Base-by-base conservation (phyloP, 1,139 yeast genomes). In the Yamadazyma sp. region DNA sequence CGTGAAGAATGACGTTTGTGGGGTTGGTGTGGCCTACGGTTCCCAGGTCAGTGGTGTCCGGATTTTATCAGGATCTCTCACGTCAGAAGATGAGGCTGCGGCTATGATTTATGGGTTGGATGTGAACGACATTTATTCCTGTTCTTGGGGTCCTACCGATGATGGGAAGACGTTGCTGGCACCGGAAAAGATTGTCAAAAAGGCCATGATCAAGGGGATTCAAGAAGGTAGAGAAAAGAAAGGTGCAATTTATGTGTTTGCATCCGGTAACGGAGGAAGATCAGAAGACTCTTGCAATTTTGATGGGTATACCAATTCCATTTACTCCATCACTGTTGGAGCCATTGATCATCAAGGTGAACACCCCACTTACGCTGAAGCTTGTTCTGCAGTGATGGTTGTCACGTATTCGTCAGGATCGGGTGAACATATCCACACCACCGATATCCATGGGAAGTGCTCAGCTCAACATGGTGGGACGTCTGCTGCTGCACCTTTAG, bases 81-180 rank as follows among this genome's bases (percentile, higher is more conserved):
- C 94, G 3, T 72, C 87, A 4, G 95, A 84, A 40, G 96, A 89
- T 46, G 98, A 94, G 61, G 98, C 98, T 0, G 79, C 86, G 2
- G 87, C 98, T 1, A 67, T 94, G 70, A 73, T 86, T 32, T 86
- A 84, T 61, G 94, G 83, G 0, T 69, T 85, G 53, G 91, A 87
- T 45, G 73, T 75, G 9, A 92, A 92, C 58, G 96, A 91, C 60
- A 92, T 94, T 29, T 94, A 88, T 61, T 87, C 96, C 3, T 94
- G 99, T 61, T 88, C 96, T 4, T 94, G 99, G 99, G 99, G 99
- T 2, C 99, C 99, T 1, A 78, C 91, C 1, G 99, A 94, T 60
- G 87, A 91, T 59, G 99, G 98, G 0, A 72, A 62, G 45, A 79
- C 96, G 0, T 78, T 92, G 72, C 88, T 87, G 35, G 95, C 79